Conservation (phyloP, 1,139 yeast genomes). For the Blastobotrys serpentis region DNA sequence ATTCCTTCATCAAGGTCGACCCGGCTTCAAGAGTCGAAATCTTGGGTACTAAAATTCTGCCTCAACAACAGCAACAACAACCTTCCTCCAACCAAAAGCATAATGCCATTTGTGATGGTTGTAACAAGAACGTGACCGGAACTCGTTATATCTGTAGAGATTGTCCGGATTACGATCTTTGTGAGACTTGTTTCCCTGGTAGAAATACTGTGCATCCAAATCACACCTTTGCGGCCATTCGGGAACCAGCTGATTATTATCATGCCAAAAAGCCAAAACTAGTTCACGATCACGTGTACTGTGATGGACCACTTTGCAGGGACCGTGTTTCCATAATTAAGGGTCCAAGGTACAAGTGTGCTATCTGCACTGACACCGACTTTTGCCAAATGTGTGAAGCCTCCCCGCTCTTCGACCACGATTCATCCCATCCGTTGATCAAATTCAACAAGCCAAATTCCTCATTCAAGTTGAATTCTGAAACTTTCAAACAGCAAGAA, state of each 20-base stretch:
- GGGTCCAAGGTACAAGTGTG: conserved; percentile 53
- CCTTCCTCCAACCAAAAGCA: conserved; percentile 2
- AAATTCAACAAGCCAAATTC: conserved; percentile 17
- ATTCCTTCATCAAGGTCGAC: conserved; percentile 4
- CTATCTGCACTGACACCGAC: conserved; percentile 51
- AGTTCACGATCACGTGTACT: conserved; percentile 32
- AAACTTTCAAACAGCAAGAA: conserved; percentile 15
- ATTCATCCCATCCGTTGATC: conserved; percentile 29
- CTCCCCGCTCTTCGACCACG: conserved; percentile 27
- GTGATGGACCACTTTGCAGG: conserved; percentile 47
- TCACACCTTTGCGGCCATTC: conserved; percentile 28
- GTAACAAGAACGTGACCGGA: conserved; percentile 23
- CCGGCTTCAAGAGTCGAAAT: conserved; percentile 14
- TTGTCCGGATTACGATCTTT: conserved; percentile 54
- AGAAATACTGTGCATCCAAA: conserved; percentile 15
- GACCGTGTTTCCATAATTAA: conserved; percentile 28
- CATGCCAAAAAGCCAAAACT: neutral
- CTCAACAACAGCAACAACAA: neutral
- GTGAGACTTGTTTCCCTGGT: conserved; percentile 42
- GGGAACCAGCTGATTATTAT: conserved; percentile 15
- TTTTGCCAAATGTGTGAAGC: conserved; percentile 50
- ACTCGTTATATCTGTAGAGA: conserved; percentile 50
- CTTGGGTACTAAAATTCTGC: neutral
- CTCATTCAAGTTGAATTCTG: neutral
- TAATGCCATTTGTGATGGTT: conserved; percentile 25